Conservation (phyloP, 2,329 filamentous ascomycete genomes). For the Helotiales sp. region DNA sequence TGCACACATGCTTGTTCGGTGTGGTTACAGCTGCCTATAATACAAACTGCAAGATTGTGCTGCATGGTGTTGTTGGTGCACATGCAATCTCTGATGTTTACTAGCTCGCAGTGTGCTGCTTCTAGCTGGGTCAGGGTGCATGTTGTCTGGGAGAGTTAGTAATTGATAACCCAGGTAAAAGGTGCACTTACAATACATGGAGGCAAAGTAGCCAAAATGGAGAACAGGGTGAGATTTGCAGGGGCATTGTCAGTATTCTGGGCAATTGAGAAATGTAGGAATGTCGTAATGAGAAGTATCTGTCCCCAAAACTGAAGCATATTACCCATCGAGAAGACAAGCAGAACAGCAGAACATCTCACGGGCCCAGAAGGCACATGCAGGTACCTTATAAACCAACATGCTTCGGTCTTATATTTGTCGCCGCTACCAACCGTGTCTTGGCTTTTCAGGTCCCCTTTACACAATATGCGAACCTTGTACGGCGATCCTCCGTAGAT, state of each 20-base stretch:
- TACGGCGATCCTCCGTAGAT: too few relatives aligned
- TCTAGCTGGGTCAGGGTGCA: background rate
- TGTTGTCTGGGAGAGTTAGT: background rate
- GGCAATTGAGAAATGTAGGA: background rate
- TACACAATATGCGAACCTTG: too few relatives aligned
- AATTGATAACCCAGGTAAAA: background rate
- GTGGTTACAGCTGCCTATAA: constrained; percentile 17
- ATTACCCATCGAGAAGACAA: too few relatives aligned
- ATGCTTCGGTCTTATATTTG: too few relatives aligned
- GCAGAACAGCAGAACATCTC: too few relatives aligned
- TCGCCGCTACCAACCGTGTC: too few relatives aligned
- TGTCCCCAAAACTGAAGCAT: background rate
- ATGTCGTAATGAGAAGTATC: background rate
- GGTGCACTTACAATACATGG: constrained; percentile 7
- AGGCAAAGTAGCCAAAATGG: constrained; percentile 6
- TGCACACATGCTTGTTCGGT: constrained; percentile 20
- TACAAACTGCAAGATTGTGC: constrained; percentile 14
- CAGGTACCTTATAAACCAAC: too few relatives aligned
- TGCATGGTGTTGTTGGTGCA: constrained; percentile 21
- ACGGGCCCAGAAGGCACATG: too few relatives aligned
- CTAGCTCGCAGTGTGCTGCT: constrained; percentile 6
- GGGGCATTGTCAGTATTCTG: background rate
- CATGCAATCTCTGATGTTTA: constrained; percentile 17
- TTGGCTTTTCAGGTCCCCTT: too few relatives aligned
- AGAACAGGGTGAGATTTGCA: background rate